A percentile compares a stretch with the other conserved stretches of the same genome.
Conservation (phyloP, 352 stramenopile species). For the Phytopythium ostracodes region DNA sequence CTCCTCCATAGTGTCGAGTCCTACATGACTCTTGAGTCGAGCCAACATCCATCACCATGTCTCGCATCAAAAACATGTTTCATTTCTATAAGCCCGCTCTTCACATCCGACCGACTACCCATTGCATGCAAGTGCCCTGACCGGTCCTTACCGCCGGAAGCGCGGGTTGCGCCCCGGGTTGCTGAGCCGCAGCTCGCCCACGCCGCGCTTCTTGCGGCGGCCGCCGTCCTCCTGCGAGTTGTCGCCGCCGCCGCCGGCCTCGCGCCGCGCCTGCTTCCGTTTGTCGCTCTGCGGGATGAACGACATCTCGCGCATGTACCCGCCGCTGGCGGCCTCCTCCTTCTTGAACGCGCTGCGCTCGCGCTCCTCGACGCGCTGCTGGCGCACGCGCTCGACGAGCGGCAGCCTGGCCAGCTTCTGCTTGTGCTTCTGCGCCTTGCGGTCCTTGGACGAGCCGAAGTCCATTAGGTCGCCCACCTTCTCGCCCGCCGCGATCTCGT, state of each 20-base stretch:
- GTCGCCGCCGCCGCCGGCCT: constrained; percentile 7
- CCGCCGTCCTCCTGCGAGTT: constrained; percentile 22
- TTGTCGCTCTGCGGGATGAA: constrained; percentile 67
- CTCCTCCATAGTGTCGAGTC: too few relatives aligned
- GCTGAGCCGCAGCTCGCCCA: constrained; percentile 68
- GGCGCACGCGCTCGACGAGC: constrained; percentile 67
- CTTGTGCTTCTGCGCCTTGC: constrained; percentile 66
- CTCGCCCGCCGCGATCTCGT: constrained; percentile 82
- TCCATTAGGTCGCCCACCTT: constrained; percentile 78
- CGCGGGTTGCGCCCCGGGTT: constrained; percentile 41
- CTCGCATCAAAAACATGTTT: not conserved
- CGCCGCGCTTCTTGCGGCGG: constrained; percentile 75
- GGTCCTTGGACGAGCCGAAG: constrained; percentile 67
- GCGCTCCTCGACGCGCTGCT: constrained; percentile 69
- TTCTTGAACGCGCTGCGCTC: constrained; percentile 84
- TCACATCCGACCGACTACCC: not conserved
- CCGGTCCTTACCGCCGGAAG: constrained; percentile 45
- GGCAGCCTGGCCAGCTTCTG: constrained; percentile 77
- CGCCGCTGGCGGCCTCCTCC: constrained; percentile 43
- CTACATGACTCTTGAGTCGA: too few relatives aligned
- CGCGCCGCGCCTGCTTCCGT: constrained; percentile 44
- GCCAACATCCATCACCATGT: too few relatives aligned
- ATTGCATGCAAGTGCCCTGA: too few relatives aligned
- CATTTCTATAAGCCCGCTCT: not conserved
- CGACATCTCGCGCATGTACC: constrained; percentile 84